A percentile compares a stretch with the other conserved stretches of the same genome.
Conservation (phyloP, 805 yeast genomes). For the Pichia cabralensis region DNA sequence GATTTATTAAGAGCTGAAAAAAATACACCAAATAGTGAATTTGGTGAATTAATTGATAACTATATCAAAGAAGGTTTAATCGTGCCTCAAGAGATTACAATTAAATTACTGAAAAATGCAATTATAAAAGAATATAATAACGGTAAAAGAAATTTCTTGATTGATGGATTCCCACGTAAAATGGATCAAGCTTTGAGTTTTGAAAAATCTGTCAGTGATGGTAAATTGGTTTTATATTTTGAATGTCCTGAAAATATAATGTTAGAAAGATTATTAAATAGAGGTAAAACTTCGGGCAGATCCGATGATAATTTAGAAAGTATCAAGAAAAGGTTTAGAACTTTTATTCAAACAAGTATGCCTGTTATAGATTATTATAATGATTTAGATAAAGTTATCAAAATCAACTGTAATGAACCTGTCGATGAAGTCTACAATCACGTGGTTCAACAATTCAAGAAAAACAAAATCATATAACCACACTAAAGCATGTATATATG, state of each 20-base stretch:
- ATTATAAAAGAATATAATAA: constrained; percentile 42
- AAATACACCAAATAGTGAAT: constrained; percentile 66
- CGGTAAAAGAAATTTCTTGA: constrained; percentile 59
- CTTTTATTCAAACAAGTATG: constrained; percentile 80
- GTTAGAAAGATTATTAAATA: constrained; percentile 73
- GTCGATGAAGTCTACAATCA: constrained; percentile 67
- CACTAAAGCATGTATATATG: no score
- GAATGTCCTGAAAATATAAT: constrained; percentile 78
- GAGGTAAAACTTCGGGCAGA: constrained; percentile 94
- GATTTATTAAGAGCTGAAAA: constrained; percentile 92
- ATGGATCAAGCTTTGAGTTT: constrained; percentile 98
- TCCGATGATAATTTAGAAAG: constrained; percentile 88
- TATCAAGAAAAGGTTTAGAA: constrained; percentile 78
- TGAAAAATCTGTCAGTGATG: constrained; percentile 66
- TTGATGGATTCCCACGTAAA: constrained; percentile 96
- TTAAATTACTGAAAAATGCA: constrained; percentile 73
- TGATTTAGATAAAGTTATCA: constrained; percentile 63
- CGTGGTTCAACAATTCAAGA: constrained; percentile 57
- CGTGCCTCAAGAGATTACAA: constrained; percentile 89
- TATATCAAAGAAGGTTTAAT: constrained; percentile 81
- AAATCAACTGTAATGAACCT: constrained; percentile 67
- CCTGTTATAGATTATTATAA: constrained; percentile 87
- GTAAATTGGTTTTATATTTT: constrained; percentile 62
- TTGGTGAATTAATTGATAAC: constrained; percentile 75
- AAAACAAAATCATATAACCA: constrained; percentile 24